Evolutionary conservation across 192 early-diverging fungal species (phyloP), one percentile per base, ranked within the genome.

Genomic region (Gryganskiella cystojenkinii): DNA sequence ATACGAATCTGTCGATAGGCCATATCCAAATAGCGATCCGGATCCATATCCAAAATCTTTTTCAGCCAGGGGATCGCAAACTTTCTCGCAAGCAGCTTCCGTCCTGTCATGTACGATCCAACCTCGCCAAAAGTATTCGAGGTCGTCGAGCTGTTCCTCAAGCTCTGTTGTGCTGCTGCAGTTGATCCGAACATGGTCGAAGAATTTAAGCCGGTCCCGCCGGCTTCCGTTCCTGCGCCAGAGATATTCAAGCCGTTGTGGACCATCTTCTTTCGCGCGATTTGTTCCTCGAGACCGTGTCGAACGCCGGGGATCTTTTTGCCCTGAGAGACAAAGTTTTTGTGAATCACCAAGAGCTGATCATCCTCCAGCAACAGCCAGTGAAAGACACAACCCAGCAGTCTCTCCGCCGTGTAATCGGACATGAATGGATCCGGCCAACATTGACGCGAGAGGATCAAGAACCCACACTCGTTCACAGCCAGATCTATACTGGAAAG

Each of bases 371-470:
- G 40, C 27, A 82, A 69, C 6, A 81, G 51, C 88, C 88, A 89
- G 24, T 73, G 62, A 28, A 89, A 72, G 10, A 87, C 62, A 20
- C 82, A 66, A 30, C 80, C 66, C 13, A 86, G 51, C 6, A 89
- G 52, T 37, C 86, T 58, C 49, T 89, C 83, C 2, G 63, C 59
- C 30, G 84, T 84, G 56, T 87, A 86, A 37, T 62, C 63, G 2
- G 88, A 87, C 71, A 86, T 83, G 67, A 86, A 87, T 24, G 86
- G 83, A 61, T 87, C 88, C 13, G 88, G 88, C 84, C 86, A 89
- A 34, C 86, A 86, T 22, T 84, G 70, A 34, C 83, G 56, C 2
- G 82, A 79, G 22, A 89, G 61, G 0, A 89, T 25, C 37, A 89
- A 55, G 40, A 86, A 69, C 5, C 86, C 88, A 53, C 83, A 83